Conservation (phyloP, 75 land plant species). For the Larix kaempferi region DNA sequence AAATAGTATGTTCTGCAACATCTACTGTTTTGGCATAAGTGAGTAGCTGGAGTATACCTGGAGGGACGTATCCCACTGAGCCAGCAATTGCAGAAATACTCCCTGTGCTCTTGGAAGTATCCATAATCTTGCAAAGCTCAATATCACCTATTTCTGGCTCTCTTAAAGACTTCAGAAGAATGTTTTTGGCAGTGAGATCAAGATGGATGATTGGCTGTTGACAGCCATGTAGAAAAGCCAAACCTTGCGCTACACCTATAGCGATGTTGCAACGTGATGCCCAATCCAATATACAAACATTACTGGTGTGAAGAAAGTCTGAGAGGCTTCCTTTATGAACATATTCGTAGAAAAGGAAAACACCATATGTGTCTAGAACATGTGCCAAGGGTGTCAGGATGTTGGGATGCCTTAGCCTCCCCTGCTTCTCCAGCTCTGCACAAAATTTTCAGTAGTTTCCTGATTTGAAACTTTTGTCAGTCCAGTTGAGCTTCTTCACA, state of each 20-base stretch:
- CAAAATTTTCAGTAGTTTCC: conserved; percentile 35
- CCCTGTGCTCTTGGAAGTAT: conserved; percentile 64
- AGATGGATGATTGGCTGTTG: conserved; percentile 52
- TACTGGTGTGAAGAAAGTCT: conserved; percentile 48
- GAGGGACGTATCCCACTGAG: conserved; percentile 77
- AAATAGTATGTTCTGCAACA: background rate
- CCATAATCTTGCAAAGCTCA: conserved; percentile 68
- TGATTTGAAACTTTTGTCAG: conserved; percentile 43
- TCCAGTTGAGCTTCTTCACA: conserved; percentile 67
- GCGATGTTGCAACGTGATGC: conserved; percentile 58
- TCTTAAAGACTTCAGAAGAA: conserved; percentile 48
- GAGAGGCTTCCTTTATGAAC: conserved; percentile 57
- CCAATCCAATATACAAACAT: conserved; percentile 51
- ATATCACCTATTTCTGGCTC: conserved; percentile 71
- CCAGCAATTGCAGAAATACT: conserved; percentile 68
- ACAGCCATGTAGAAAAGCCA: conserved; percentile 62
- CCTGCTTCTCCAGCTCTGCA: conserved; percentile 43
- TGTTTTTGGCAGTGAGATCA: conserved; percentile 59
- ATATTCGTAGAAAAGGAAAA: conserved; percentile 61
- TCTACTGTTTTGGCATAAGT: background rate
- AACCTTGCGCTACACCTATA: conserved; percentile 63
- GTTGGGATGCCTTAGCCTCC: conserved; percentile 51
- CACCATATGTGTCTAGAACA: conserved; percentile 34
- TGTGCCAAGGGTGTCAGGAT: conserved; percentile 75
- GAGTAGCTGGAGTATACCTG: conserved; percentile 37